These are phyloP conservation scores for Athelia sp. DNA, from an alignment of 1,284 basidiomycete species.

Conservation along the genomic window DNA sequence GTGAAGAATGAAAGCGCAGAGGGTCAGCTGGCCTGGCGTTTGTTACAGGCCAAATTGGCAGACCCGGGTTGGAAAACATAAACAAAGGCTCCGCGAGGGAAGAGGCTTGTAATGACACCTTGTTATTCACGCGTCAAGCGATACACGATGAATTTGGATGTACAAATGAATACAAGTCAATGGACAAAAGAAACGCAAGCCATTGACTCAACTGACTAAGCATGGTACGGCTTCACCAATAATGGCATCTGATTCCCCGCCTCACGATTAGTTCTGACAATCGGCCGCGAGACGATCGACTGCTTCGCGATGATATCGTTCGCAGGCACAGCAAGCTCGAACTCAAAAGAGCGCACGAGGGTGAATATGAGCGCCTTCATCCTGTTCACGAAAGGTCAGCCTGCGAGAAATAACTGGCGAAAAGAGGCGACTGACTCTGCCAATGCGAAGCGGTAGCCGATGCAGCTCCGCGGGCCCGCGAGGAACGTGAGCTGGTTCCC, in stretches of 20 bases:
- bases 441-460: slow-evolving; percentile 68
- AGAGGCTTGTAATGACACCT: too few relatives aligned
- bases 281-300: slow-evolving; percentile 33
- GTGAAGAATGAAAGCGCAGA: too few relatives aligned
- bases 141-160: too few relatives aligned
- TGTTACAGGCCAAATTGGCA: too few relatives aligned
- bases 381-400: slow-evolving; percentile 18
- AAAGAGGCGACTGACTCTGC: slow-evolving; percentile 42
- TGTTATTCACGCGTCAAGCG: too few relatives aligned
- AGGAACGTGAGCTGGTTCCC: slow-evolving; percentile 57
- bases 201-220: too few relatives aligned
- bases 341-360: slow-evolving; percentile 49
- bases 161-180: too few relatives aligned
- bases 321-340: slow-evolving; percentile 43
- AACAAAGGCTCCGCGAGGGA: too few relatives aligned
- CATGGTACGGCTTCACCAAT: slow-evolving; percentile 7
- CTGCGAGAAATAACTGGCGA: slow-evolving; percentile 10
- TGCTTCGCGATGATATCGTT: slow-evolving; percentile 34
- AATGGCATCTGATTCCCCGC: slow-evolving; percentile 1
- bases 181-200: too few relatives aligned
- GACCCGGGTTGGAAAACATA: too few relatives aligned
- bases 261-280: slow-evolving; percentile 15
- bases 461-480: slow-evolving; percentile 56
- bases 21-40: too few relatives aligned
- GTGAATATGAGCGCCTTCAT: slow-evolving; percentile 58